Conservation (phyloP, 176 grass and related monocot genomes). For the Pharus latifolius region DNA sequence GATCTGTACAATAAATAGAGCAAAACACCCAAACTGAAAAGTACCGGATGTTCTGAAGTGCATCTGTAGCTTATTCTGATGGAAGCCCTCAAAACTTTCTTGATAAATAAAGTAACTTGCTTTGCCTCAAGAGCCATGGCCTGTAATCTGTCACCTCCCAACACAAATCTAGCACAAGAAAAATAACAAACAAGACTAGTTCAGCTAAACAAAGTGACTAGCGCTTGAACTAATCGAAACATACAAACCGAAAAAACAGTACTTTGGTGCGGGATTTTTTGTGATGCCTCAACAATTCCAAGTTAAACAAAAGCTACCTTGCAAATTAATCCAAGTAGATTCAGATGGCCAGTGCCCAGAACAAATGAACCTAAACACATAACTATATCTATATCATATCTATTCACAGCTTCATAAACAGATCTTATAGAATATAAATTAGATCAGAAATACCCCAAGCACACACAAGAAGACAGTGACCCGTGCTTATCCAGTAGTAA, state of each 20-base stretch:
- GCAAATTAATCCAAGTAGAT: neutral
- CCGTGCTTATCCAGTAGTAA: neutral
- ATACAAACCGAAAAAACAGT: too few species aligned
- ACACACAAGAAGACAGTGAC: neutral
- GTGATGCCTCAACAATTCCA: neutral
- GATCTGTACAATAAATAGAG: slow-evolving; percentile 62
- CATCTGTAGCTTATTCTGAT: slow-evolving; percentile 48
- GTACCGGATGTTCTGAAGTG: slow-evolving; percentile 41
- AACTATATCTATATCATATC: neutral
- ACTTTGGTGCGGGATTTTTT: too few species aligned
- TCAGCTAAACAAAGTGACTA: neutral
- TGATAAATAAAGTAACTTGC: slow-evolving; percentile 24
- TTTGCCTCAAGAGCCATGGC: slow-evolving; percentile 33
- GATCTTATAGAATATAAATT: neutral
- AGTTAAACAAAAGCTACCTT: neutral
- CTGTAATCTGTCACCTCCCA: slow-evolving; percentile 11
- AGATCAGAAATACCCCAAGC: neutral
- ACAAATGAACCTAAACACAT: neutral
- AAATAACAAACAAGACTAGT: neutral
- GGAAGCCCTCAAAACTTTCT: slow-evolving; percentile 48
- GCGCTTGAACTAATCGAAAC: neutral
- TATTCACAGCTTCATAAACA: neutral
- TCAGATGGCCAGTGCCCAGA: neutral
- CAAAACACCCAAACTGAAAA: slow-evolving; percentile 33
- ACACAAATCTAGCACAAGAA: slow-evolving; percentile 33